A percentile compares a stretch with the other conserved stretches of the same genome.
phyloP scores from a whole-genome alignment of 2,329 filamentous ascomycete genomes.

The Cladorrhinum sp. region DNA sequence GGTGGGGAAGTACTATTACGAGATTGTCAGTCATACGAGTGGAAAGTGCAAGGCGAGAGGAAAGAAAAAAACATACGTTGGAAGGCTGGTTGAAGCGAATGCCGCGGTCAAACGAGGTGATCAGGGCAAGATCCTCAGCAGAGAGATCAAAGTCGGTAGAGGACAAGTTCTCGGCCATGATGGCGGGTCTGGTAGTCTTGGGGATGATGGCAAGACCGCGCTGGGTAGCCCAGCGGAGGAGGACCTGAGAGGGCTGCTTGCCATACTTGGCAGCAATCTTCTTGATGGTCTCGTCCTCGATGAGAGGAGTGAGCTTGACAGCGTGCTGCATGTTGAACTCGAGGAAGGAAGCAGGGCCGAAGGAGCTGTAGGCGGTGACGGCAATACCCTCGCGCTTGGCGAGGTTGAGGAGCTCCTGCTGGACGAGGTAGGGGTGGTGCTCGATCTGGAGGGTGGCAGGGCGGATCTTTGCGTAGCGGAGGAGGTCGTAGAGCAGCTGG shows the following conservation, averaged over 20 bases:
- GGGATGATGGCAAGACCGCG: slow-evolving; percentile 77
- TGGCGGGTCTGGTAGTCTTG: slow-evolving; percentile 59
- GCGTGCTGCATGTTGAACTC: slow-evolving; percentile 73
- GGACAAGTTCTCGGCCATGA: slow-evolving; percentile 65
- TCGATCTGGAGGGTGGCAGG: slow-evolving; percentile 83
- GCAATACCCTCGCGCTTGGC: slow-evolving; percentile 67
- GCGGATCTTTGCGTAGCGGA: slow-evolving; percentile 71
- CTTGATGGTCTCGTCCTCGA: slow-evolving; percentile 66
- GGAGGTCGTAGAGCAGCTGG: slow-evolving; percentile 72
- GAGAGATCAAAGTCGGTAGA: slow-evolving; percentile 64
- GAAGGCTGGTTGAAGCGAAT: slow-evolving; percentile 75
- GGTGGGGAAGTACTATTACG: slow-evolving; percentile 50
- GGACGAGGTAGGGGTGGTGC: slow-evolving; percentile 85
- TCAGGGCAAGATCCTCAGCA: slow-evolving; percentile 63
- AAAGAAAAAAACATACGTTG: slow-evolving; percentile 23
- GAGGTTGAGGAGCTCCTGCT: slow-evolving; percentile 66
- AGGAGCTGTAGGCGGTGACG: slow-evolving; percentile 81
- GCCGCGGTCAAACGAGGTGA: slow-evolving; percentile 60
- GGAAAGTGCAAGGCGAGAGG: neutral
- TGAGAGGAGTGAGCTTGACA: slow-evolving; percentile 62
- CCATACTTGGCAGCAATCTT: slow-evolving; percentile 64
- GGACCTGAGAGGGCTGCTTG: slow-evolving; percentile 74
- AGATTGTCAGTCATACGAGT: slow-evolving; percentile 15
- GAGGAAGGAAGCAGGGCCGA: slow-evolving; percentile 74
- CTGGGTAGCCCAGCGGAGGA: slow-evolving; percentile 86